phyloP scores from a whole-genome alignment of 148 eudicot genomes.

The Spergularia bocconei region DNA sequence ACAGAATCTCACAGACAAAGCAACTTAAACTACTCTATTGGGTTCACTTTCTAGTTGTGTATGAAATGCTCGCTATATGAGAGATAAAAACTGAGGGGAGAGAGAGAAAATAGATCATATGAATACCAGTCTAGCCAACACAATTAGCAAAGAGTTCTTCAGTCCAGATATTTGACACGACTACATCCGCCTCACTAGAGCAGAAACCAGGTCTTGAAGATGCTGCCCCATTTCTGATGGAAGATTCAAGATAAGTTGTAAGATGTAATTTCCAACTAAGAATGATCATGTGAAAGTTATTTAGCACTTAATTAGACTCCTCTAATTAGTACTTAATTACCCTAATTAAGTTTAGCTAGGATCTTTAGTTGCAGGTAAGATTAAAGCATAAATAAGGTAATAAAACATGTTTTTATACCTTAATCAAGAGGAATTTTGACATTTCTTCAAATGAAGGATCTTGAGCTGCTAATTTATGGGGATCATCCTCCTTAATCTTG shows the following conservation, averaged over 20 bases:
- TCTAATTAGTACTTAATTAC: no score
- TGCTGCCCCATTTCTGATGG: constrained; percentile 95
- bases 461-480: no score
- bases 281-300: constrained; percentile 93
- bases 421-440: no score
- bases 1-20: background rate
- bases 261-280: constrained; percentile 85
- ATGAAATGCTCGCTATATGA: background rate
- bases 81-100: no score
- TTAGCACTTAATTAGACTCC: no score
- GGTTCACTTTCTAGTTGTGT: background rate
- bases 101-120: background rate
- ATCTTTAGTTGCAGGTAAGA: no score
- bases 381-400: no score
- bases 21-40: background rate
- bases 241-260: constrained; percentile 92
- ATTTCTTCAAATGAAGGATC: no score
- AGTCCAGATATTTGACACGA: constrained; percentile 71
- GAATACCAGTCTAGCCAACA: constrained; percentile 81
- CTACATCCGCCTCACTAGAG: constrained; percentile 83
- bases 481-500: no score
- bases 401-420: no score
- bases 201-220: constrained; percentile 74
- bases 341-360: no score
- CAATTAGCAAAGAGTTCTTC: constrained; percentile 73